phyloP scores from a whole-genome alignment of 345 rosid genomes.

The Aurinia saxatilis region DNA sequence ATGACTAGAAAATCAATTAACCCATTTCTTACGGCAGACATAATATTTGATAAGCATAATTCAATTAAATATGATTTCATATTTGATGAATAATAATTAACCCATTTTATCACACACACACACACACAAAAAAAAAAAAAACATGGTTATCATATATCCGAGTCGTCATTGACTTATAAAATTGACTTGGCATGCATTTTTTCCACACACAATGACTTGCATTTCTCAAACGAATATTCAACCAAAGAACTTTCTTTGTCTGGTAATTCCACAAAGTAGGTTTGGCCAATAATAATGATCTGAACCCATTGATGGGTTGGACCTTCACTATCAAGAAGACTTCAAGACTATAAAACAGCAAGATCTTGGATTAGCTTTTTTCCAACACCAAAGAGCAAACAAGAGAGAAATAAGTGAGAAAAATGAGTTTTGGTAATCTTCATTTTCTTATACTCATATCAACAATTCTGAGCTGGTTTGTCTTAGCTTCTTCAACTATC shows the following conservation, averaged over 20 bases:
- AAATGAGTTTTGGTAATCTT: not conserved
- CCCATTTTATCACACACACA: too few species aligned
- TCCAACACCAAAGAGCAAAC: not conserved
- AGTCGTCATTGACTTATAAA: too few species aligned
- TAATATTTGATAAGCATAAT: too few species aligned
- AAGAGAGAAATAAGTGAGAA: not conserved
- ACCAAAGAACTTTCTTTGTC: not conserved
- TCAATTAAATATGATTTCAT: too few species aligned
- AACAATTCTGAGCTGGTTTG: not conserved
- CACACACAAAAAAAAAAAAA: too few species aligned
- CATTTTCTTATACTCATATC: not conserved
- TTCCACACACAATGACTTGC: too few species aligned
- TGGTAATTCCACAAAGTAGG: not conserved
- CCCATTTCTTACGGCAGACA: too few species aligned
- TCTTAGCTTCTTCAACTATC: not conserved
- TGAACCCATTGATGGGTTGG: constrained; percentile 1
- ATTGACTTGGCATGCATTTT: too few species aligned
- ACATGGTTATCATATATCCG: too few species aligned
- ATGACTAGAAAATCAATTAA: too few species aligned
- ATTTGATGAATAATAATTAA: too few species aligned
- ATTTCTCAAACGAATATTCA: too few species aligned
- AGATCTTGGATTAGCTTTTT: not conserved
- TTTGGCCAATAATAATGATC: not conserved
- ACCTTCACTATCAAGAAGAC: constrained; percentile 2
- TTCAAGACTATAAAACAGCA: not conserved